Evolutionary conservation across 345 rosid genomes (phyloP).

Genomic region (Mangifera indica): DNA sequence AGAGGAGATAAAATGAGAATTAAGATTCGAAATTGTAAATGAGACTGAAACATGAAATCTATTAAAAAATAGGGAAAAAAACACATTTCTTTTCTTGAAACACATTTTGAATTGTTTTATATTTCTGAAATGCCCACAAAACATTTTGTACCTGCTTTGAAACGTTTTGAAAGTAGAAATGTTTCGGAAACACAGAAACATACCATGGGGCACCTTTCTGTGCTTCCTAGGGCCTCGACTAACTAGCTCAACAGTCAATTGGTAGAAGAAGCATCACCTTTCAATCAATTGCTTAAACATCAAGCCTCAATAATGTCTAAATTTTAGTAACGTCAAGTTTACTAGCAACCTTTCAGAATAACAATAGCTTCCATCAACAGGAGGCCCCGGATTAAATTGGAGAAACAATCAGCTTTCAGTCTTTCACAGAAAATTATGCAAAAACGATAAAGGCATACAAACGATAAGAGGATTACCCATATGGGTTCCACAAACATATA

Average conservation of each 20-base stretch:
- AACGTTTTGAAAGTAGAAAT: too few species aligned
- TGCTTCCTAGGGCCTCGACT: not conserved
- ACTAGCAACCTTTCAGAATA: not conserved
- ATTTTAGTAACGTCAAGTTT: not conserved
- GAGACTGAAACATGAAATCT: too few species aligned
- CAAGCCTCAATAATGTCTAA: slow-evolving; percentile 17
- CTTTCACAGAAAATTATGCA: slow-evolving; percentile 9
- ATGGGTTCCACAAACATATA: slow-evolving; percentile 27
- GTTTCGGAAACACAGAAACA: too few species aligned
- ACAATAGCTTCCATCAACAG: slow-evolving; percentile 12
- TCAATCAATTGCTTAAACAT: slow-evolving; percentile 20
- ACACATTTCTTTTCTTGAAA: too few species aligned
- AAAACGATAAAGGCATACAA: slow-evolving; percentile 20
- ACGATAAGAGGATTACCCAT: slow-evolving; percentile 20
- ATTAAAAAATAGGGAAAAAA: too few species aligned
- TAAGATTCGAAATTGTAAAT: too few species aligned
- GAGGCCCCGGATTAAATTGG: slow-evolving; percentile 1
- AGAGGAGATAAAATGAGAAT: too few species aligned
- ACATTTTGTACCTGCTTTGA: too few species aligned
- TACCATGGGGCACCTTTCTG: too few species aligned
- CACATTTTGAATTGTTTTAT: too few species aligned
- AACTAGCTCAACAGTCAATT: slow-evolving; percentile 18
- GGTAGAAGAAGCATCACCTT: slow-evolving; percentile 17
- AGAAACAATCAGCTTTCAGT: slow-evolving; percentile 16
- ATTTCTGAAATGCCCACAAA: too few species aligned